Evolutionary conservation across 495 filamentous ascomycete genomes (phyloP).

Genomic region (Trichoderma reesei): DNA sequence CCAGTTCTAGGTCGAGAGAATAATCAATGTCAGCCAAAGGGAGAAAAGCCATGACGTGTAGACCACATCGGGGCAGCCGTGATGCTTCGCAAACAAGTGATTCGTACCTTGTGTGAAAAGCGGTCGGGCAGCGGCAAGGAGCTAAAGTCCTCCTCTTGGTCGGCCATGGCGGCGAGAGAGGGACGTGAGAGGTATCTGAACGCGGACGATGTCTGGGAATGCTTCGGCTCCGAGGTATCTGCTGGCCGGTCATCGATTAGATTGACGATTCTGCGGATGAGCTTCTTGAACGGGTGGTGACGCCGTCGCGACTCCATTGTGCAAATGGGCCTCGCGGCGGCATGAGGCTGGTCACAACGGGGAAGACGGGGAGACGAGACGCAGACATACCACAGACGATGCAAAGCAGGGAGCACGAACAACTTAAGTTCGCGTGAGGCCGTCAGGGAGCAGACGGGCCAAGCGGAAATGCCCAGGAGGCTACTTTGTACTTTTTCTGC

Average conservation of each 20-base stretch:
- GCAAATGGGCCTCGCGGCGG: constrained; percentile 1
- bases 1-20: constrained; percentile 56
- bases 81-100: no score
- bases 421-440: neutral
- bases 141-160: constrained; percentile 74
- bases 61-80: no score
- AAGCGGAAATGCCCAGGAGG: constrained; percentile 1
- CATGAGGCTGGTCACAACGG: neutral
- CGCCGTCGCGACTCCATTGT: constrained; percentile 6
- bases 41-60: no score
- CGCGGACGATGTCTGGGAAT: neutral
- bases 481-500: neutral
- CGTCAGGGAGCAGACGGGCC: neutral
- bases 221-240: neutral
- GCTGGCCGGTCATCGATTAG: constrained; percentile 2
- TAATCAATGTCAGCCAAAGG: neutral
- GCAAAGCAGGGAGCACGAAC: neutral
- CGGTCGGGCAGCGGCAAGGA: constrained; percentile 71
- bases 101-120: constrained; percentile 72
- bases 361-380: neutral
- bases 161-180: constrained; percentile 43
- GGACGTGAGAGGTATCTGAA: neutral
- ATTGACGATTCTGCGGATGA: constrained; percentile 2
- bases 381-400: neutral
- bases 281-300: constrained; percentile 9